A percentile compares a stretch with the other conserved stretches of the same genome.
Evolutionary conservation across 495 filamentous ascomycete species (phyloP).

Genomic region (Hypoxylon crocopeplum): DNA sequence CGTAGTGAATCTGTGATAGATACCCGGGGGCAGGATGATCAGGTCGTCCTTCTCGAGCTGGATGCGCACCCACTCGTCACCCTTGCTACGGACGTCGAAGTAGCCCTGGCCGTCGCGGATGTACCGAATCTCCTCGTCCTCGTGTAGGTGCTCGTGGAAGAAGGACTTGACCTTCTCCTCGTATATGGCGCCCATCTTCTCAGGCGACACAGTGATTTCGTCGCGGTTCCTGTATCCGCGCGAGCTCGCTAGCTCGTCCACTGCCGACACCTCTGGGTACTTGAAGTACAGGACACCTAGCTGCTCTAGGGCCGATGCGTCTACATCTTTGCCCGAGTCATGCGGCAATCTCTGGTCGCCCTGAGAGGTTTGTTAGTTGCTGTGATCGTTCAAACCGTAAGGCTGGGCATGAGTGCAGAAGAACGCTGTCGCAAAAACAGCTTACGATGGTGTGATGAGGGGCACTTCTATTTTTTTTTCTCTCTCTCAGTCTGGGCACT

Average conservation of each 20-base stretch:
- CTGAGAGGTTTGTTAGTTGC: conserved; percentile 50
- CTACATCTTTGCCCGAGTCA: conserved; percentile 75
- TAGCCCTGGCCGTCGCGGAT: conserved; percentile 88
- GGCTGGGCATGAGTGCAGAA: not conserved
- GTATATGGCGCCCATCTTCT: conserved; percentile 82
- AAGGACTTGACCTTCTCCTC: conserved; percentile 93
- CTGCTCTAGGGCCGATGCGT: conserved; percentile 64
- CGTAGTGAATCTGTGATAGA: conserved; percentile 97
- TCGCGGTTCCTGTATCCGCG: conserved; percentile 95
- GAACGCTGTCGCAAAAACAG: conserved; percentile 4
- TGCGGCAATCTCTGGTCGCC: conserved; percentile 93
- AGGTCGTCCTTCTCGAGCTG: conserved; percentile 72
- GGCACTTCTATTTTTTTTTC: conserved; percentile 5
- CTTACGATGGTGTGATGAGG: conserved; percentile 24
- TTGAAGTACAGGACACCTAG: conserved; percentile 82
- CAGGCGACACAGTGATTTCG: conserved; percentile 86
- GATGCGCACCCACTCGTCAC: conserved; percentile 85
- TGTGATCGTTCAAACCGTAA: not conserved
- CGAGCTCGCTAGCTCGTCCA: conserved; percentile 73
- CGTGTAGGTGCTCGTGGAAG: conserved; percentile 94
- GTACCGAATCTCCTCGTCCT: conserved; percentile 99
- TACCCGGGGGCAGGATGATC: conserved; percentile 92
- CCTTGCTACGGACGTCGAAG: conserved; percentile 84
- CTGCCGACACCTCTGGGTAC: conserved; percentile 65
- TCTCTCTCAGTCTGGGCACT: conserved; percentile 41